phyloP scores from a whole-genome alignment of 2,329 filamentous ascomycete species.

The Clonostachys sp. region DNA sequence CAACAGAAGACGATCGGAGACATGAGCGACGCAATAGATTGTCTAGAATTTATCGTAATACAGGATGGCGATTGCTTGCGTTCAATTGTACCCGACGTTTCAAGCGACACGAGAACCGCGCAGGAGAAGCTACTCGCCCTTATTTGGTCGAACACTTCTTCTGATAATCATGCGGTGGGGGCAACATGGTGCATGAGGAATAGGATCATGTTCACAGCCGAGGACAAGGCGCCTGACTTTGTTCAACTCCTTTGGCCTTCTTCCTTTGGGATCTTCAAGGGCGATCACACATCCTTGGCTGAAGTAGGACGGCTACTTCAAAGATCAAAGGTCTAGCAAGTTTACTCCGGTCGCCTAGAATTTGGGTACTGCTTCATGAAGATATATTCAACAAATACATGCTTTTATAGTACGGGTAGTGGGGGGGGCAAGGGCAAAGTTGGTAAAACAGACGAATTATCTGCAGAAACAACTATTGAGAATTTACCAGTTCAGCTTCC shows the following conservation, averaged over 20 bases:
- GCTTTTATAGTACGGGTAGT: too few species aligned
- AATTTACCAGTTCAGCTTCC: too few species aligned
- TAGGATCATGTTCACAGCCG: background rate
- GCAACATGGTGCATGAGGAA: background rate
- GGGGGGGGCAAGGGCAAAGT: too few species aligned
- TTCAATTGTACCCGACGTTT: background rate
- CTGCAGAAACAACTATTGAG: too few species aligned
- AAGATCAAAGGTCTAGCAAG: too few species aligned
- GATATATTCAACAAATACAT: too few species aligned
- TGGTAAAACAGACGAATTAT: too few species aligned
- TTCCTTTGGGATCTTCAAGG: too few species aligned
- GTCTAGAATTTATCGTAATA: background rate
- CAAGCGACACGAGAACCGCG: background rate
- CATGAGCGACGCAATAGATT: background rate
- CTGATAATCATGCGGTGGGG: background rate
- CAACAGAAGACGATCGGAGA: background rate
- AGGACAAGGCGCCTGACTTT: background rate
- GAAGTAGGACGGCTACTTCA: too few species aligned
- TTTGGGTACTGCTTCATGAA: too few species aligned
- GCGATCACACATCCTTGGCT: too few species aligned
- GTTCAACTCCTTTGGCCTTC: background rate
- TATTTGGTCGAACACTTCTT: background rate
- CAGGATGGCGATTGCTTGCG: background rate
- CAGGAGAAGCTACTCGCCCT: background rate
- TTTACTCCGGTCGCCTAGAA: too few species aligned